A percentile compares a stretch with the other conserved stretches of the same genome.
Conservation (phyloP, 2,329 filamentous ascomycete species). For the Beauveria bassiana region DNA sequence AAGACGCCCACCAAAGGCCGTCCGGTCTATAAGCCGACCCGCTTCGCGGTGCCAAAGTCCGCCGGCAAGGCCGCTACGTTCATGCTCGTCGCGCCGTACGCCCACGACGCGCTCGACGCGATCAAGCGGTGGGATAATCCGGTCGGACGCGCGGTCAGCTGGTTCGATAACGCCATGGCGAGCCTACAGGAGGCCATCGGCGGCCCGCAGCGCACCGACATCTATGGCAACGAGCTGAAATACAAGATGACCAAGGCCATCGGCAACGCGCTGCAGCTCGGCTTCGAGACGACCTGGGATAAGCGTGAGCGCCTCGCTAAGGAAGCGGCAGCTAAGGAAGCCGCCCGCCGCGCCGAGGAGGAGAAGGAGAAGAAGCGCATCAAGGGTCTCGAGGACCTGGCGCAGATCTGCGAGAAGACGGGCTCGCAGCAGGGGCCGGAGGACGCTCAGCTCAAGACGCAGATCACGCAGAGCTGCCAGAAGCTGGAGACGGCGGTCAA, state of each 20-base stretch:
- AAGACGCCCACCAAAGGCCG: too few relatives aligned
- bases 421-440: background rate
- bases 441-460: background rate
- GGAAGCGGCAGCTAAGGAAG: background rate
- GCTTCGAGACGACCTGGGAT: background rate
- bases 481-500: background rate
- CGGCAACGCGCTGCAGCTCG: background rate
- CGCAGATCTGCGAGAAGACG: background rate
- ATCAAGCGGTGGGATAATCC: background rate
- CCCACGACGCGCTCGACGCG: too few relatives aligned
- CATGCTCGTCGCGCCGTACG: too few relatives aligned
- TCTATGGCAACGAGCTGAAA: background rate
- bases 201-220: slow-evolving; percentile 1
- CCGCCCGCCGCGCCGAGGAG: background rate
- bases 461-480: background rate
- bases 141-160: slow-evolving; percentile 2
- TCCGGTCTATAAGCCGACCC: too few relatives aligned
- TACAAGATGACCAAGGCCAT: background rate
- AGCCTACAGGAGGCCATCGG: slow-evolving; percentile 5
- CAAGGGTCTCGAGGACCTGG: background rate
- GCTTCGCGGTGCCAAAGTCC: too few relatives aligned
- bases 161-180: slow-evolving; percentile 4
- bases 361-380: background rate
- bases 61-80: too few relatives aligned
- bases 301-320: background rate